phyloP scores from a whole-genome alignment of 1,284 basidiomycete genomes.

The Mycosarcoma maydis region DNA sequence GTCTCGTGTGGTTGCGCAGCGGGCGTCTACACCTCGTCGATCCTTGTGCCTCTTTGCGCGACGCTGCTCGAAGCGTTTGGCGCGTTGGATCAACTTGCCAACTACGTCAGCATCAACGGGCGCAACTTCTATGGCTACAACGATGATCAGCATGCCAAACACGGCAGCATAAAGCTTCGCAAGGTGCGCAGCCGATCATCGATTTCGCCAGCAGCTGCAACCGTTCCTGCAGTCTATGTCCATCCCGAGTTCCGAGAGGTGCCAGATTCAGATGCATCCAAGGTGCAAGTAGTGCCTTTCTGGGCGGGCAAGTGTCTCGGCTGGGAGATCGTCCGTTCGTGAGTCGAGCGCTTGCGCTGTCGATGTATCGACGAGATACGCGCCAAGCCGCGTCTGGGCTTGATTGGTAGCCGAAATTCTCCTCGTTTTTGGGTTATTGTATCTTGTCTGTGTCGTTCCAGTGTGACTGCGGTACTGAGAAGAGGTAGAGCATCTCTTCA shows the following conservation, averaged over 20 bases:
- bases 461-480: no score
- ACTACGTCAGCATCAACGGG: slow-evolving; percentile 60
- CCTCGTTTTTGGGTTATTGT: no score
- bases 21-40: slow-evolving; percentile 64
- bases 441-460: no score
- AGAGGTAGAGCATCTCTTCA: not conserved
- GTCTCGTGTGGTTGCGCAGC: slow-evolving; percentile 63
- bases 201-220: slow-evolving; percentile 13
- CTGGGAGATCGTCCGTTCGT: slow-evolving; percentile 76
- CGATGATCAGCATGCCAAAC: slow-evolving; percentile 12
- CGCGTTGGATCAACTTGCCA: slow-evolving; percentile 59
- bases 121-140: slow-evolving; percentile 60
- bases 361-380: slow-evolving; percentile 4
- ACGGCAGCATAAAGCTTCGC: slow-evolving; percentile 48
- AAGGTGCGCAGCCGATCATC: slow-evolving; percentile 9
- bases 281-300: slow-evolving; percentile 80
- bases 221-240: slow-evolving; percentile 58
- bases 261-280: slow-evolving; percentile 47
- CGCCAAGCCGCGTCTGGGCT: not conserved
- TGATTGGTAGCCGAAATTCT: no score
- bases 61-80: slow-evolving; percentile 65
- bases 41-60: slow-evolving; percentile 64
- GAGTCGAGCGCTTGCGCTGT: not conserved
- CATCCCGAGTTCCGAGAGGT: slow-evolving; percentile 36
- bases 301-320: slow-evolving; percentile 84